phyloP scores from a whole-genome alignment of 1,284 basidiomycete species.

The Pseudozyma sp. region DNA sequence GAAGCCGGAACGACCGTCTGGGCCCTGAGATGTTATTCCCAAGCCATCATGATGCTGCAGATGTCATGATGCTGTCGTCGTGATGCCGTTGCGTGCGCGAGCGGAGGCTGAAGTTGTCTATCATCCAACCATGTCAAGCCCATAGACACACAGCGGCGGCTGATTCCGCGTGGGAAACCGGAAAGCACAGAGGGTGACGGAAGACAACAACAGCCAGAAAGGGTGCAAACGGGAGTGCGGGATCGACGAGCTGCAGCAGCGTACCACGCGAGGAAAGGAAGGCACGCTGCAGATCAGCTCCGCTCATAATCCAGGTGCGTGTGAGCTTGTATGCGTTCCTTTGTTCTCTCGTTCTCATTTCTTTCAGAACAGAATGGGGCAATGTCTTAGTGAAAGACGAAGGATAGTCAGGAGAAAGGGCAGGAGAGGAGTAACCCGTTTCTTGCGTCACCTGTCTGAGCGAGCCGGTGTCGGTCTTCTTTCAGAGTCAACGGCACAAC shows the following conservation, averaged over 20 bases:
- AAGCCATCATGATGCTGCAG: too few species aligned
- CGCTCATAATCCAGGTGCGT: not conserved
- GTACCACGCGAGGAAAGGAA: not conserved
- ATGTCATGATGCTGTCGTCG: not conserved
- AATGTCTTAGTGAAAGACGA: not conserved
- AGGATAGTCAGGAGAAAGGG: not conserved
- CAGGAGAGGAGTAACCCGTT: not conserved
- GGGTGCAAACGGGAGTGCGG: not conserved
- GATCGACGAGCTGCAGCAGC: conserved; percentile 1
- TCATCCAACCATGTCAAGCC: not conserved
- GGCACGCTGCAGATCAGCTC: not conserved
- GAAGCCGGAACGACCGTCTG: too few species aligned
- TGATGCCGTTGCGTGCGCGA: not conserved
- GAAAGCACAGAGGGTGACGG: too few species aligned
- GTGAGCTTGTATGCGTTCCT: too few species aligned
- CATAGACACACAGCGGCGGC: not conserved
- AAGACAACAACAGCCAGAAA: too few species aligned
- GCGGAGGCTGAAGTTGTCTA: not conserved
- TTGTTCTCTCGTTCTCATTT: not conserved
- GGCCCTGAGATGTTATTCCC: too few species aligned
- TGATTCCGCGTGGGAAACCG: too few species aligned
- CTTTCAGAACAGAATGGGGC: not conserved
- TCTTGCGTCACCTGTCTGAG: not conserved
- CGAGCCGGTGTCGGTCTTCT: conserved; percentile 7
- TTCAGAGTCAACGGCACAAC: too few species aligned